phyloP scores from a whole-genome alignment of 495 filamentous ascomycete genomes.

The Glarea lozoyensis region DNA sequence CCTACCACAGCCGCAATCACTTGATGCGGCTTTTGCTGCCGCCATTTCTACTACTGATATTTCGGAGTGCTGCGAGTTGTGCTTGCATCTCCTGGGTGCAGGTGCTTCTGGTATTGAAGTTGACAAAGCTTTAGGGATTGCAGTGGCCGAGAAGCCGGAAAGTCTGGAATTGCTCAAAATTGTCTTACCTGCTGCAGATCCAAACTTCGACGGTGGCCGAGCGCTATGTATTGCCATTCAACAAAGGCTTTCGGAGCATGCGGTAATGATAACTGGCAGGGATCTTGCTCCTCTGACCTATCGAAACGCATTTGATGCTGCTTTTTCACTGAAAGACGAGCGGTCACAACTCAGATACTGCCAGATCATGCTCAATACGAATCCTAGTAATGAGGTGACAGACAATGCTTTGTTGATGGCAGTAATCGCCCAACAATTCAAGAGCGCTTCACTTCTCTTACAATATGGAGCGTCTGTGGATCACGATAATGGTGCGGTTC shows the following conservation, averaged over 20 bases:
- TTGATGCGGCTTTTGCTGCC: conserved; percentile 7
- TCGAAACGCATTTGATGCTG: conserved; percentile 11
- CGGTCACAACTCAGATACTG: conserved; percentile 13
- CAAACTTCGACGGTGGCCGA: conserved; percentile 9
- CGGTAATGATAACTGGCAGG: conserved; percentile 7
- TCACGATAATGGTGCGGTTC: neutral
- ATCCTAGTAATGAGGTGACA: conserved; percentile 3
- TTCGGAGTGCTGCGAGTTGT: conserved; percentile 4
- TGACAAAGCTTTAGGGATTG: conserved; percentile 7
- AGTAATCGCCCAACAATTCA: neutral
- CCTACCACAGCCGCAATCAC: conserved; percentile 5
- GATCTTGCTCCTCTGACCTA: conserved; percentile 6
- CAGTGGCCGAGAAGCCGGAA: conserved; percentile 4
- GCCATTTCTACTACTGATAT: conserved; percentile 4
- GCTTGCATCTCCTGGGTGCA: conserved; percentile 10
- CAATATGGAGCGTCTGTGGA: neutral
- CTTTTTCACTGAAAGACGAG: conserved; percentile 3
- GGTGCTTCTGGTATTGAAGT: conserved; percentile 13
- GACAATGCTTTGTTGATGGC: neutral
- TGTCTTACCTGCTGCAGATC: conserved; percentile 4
- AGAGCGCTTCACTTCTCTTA: neutral
- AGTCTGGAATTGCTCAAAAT: conserved; percentile 12
- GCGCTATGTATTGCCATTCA: conserved; percentile 11
- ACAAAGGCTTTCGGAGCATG: conserved; percentile 4
- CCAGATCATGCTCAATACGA: conserved; percentile 6